Evolutionary conservation across 495 filamentous ascomycete genomes (phyloP), one percentile per base, ranked within the genome.

Genomic region (Xylaria longipes): DNA sequence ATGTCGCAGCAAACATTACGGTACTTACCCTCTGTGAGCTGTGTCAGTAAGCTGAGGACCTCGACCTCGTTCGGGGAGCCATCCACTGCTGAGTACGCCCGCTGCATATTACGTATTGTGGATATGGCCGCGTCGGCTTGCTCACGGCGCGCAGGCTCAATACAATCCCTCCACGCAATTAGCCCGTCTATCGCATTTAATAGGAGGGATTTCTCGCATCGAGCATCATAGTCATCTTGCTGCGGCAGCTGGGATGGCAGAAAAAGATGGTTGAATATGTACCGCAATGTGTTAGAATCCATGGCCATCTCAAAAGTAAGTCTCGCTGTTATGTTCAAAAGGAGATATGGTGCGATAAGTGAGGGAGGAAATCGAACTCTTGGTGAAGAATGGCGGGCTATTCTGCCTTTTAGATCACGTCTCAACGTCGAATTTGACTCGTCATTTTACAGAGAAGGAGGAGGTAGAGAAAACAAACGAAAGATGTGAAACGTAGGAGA

Each of bases 181-280:
- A 70, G 29, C 43, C 57, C 57, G 1, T 70, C 45, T 29, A 70
- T 70, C 29, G 31, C 37, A 39, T 14, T 39, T 5, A 29, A 52
- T 48, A 70, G 45, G 25, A 77, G 11, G 68, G 39, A n/a, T 27
- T 48, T 15, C 31, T 75, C 74, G 52, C 75, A 37, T 68, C 70
- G 9, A n/a, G 57, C 11, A 12, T 68, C 22, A 58, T 72, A 71
- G 61, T 89, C 84, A 22, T 82, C 79, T 0, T 68, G 4, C 52
- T 89, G 82, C 0, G 90, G 89, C 0, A 90, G 75, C 39, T 86
- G 81, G 0, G 87, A 86, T 0, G 89, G 90, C 0, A 91, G 80
- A 68, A 90, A 88, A 46, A 91, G 75, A 74, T 91, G 88, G 62
- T 90, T 75, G 74, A 87, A 76, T 12, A 83, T 63, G 73, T 84